Conservation (phyloP, 1,284 basidiomycete species). For the Vanrija sp. region DNA sequence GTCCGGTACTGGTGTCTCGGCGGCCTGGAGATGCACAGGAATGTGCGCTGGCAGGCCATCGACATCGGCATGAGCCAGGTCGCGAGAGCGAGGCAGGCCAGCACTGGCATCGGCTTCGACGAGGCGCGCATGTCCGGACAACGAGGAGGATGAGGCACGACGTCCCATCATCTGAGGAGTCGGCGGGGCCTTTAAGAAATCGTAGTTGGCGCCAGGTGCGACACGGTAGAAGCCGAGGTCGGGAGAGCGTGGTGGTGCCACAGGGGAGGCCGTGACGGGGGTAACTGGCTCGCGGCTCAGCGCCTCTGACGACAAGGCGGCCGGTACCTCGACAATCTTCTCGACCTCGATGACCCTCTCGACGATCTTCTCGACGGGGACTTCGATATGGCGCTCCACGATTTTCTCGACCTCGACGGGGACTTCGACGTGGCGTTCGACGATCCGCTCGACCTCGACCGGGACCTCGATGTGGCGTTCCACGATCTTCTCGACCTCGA, state of each 20-base stretch:
- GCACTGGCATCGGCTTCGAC: constrained; percentile 13
- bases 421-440: constrained; percentile 8
- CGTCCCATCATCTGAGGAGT: constrained; percentile 10
- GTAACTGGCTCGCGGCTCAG: constrained; percentile 17
- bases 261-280: constrained; percentile 12
- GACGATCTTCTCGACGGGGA: constrained; percentile 25
- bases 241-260: constrained; percentile 23
- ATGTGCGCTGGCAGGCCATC: constrained; percentile 14
- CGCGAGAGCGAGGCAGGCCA: constrained; percentile 27
- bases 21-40: too few species aligned
- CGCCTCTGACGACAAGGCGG: constrained; percentile 26
- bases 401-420: constrained; percentile 41
- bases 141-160: not conserved
- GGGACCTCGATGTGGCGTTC: constrained; percentile 39
- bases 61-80: constrained; percentile 4
- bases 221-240: constrained; percentile 47
- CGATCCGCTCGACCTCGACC: constrained; percentile 40
- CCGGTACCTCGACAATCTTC: constrained; percentile 30
- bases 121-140: constrained; percentile 3
- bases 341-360: constrained; percentile 44
- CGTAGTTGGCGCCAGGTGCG: constrained; percentile 41
- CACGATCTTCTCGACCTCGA: constrained; percentile 34
- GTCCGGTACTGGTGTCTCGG: constrained; percentile 53
- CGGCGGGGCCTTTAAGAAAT: constrained; percentile 48
- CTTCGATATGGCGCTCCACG: constrained; percentile 26